Conservation (phyloP, 352 stramenopile species). For the Globisporangium cylindrosporum region DNA sequence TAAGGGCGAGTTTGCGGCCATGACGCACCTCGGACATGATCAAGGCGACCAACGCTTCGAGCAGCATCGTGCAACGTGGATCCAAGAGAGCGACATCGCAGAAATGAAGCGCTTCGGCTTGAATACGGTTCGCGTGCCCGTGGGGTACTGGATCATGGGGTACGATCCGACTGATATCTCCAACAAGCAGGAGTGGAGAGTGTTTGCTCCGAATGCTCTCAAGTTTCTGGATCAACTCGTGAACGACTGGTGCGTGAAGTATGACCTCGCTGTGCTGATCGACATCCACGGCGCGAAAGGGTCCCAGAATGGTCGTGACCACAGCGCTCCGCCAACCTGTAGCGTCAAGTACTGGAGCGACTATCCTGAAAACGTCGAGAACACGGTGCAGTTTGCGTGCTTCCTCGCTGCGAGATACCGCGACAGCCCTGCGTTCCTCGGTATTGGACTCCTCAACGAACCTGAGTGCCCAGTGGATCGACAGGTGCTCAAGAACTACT, state of each 20-base stretch:
- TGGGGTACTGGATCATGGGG: conserved; percentile 78
- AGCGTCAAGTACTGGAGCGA: conserved; percentile 45
- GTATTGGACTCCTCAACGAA: conserved; percentile 82
- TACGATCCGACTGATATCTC: conserved; percentile 43
- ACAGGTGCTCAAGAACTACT: conserved; percentile 52
- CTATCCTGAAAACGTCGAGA: conserved; percentile 60
- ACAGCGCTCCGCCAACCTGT: conserved; percentile 41
- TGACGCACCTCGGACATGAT: conserved; percentile 44
- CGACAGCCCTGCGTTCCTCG: conserved; percentile 44
- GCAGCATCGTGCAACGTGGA: conserved; percentile 75
- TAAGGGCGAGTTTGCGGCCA: conserved; percentile 52
- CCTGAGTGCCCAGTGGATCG: conserved; percentile 50
- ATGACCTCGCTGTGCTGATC: conserved; percentile 67
- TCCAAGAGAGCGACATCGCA: conserved; percentile 68
- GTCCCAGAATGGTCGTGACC: conserved; percentile 79
- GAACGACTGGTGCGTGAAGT: conserved; percentile 65
- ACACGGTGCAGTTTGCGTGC: conserved; percentile 56
- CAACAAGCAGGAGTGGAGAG: conserved; percentile 37
- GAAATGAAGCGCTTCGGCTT: conserved; percentile 59
- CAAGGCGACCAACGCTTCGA: conserved; percentile 59
- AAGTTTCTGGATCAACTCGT: conserved; percentile 78
- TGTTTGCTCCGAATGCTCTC: conserved; percentile 43
- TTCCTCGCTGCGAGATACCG: conserved; percentile 53
- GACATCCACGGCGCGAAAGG: conserved; percentile 80
- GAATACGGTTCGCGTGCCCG: conserved; percentile 76